A percentile compares a stretch with the other conserved stretches of the same genome.
These are phyloP conservation scores for Pilaira anomala DNA, from an alignment of 192 early-diverging fungal species.

Conservation along the genomic window DNA sequence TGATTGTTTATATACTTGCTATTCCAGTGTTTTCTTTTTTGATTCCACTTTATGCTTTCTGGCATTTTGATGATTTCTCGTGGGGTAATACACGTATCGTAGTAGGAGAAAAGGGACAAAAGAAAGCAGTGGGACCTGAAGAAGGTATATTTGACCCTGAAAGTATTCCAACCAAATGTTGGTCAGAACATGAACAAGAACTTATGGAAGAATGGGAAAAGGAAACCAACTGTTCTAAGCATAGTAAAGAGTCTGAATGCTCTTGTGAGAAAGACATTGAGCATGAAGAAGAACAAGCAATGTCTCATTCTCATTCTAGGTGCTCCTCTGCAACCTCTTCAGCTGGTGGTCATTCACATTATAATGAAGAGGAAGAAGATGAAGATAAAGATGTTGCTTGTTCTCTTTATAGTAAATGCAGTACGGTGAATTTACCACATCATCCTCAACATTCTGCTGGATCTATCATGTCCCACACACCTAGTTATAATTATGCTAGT, in stretches of 20 bases:
- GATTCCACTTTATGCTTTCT: constrained; percentile 89
- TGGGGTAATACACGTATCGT: constrained; percentile 96
- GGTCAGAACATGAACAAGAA: constrained; percentile 66
- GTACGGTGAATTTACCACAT: background rate
- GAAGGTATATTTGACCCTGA: constrained; percentile 65
- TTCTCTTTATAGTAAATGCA: constrained; percentile 8
- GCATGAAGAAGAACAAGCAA: too few species aligned
- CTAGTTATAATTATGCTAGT: background rate
- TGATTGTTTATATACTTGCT: constrained; percentile 88
- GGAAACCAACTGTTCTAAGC: background rate
- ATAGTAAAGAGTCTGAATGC: constrained; percentile 9
- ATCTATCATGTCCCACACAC: background rate
- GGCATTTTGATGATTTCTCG: constrained; percentile 98
- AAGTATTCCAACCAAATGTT: constrained; percentile 59
- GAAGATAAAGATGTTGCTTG: constrained; percentile 3
- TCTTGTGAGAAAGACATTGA: constrained; percentile 11
- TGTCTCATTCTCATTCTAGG: background rate
- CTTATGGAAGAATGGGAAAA: constrained; percentile 32
- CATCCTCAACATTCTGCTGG: constrained; percentile 1
- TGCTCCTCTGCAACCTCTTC: background rate
- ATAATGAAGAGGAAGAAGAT: constrained; percentile 63
- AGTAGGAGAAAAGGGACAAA: constrained; percentile 54
- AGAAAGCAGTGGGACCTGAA: constrained; percentile 29
- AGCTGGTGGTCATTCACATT: constrained; percentile 48
- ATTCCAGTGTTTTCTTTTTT: constrained; percentile 83